phyloP scores from a whole-genome alignment of 306 rosid species.

The Delonix regia region DNA sequence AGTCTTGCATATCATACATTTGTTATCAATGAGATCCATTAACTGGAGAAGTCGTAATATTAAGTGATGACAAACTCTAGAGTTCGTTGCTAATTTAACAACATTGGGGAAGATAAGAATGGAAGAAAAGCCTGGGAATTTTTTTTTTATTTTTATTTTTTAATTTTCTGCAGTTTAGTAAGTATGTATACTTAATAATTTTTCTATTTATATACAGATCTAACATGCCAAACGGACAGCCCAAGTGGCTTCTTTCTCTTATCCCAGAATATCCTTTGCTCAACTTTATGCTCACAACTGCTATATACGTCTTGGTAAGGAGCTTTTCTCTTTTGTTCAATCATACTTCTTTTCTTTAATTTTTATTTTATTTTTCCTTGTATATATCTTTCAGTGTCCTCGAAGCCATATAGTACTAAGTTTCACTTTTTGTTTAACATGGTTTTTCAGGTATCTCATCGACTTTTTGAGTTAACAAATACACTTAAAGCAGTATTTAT shows the following conservation, averaged over 20 bases:
- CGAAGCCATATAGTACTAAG: conserved; percentile 24
- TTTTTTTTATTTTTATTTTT: too few species aligned
- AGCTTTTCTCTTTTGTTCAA: conserved; percentile 26
- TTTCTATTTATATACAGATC: conserved; percentile 60
- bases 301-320: conserved; percentile 79
- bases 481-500: conserved; percentile 78
- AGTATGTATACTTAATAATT: conserved; percentile 17
- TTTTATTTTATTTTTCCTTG: background rate
- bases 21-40: too few species aligned
- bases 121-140: conserved; percentile 6
- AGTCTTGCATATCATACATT: too few species aligned
- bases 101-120: conserved; percentile 12
- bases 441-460: conserved; percentile 76
- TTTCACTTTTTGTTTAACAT: conserved; percentile 32
- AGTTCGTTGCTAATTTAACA: background rate
- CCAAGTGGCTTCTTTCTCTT: conserved; percentile 98
- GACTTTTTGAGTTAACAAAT: conserved; percentile 90
- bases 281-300: conserved; percentile 94
- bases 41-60: too few species aligned
- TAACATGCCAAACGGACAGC: conserved; percentile 92
- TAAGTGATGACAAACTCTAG: too few species aligned
- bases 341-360: background rate
- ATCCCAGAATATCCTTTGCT: conserved; percentile 92
- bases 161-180: background rate
- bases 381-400: conserved; percentile 24